phyloP scores from a whole-genome alignment of 1,284 basidiomycete genomes.

The Microbotryum silenes-acaulis region DNA sequence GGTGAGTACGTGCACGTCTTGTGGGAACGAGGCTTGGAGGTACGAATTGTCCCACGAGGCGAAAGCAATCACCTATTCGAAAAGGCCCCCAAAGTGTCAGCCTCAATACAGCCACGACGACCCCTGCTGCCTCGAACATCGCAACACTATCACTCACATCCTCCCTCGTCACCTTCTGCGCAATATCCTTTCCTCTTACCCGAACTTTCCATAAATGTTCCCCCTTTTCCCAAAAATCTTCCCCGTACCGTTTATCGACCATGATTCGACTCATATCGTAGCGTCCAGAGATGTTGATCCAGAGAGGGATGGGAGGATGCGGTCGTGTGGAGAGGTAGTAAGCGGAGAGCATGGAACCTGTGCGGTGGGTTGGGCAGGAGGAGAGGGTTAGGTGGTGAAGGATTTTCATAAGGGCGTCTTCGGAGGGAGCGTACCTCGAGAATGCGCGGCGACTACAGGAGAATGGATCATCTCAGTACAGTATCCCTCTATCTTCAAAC shows the following conservation, averaged over 20 bases:
- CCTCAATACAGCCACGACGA: no score
- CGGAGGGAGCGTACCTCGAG: not conserved
- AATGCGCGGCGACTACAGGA: not conserved
- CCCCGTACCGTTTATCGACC: not conserved
- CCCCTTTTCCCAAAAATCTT: not conserved
- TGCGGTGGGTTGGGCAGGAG: not conserved
- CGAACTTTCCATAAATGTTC: not conserved
- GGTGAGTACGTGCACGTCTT: slow-evolving; percentile 1
- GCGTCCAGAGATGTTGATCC: slow-evolving; percentile 1
- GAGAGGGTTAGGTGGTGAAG: not conserved
- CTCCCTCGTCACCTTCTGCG: not conserved
- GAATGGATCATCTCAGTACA: not conserved
- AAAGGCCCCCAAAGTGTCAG: no score
- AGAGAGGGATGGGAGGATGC: not conserved
- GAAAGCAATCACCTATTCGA: not conserved
- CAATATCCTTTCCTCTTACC: not conserved
- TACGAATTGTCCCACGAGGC: slow-evolving; percentile 4
- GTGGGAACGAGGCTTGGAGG: not conserved
- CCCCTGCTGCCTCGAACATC: no score
- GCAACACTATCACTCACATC: not conserved
- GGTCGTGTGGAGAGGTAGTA: not conserved
- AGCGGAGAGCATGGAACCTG: not conserved
- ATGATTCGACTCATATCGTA: slow-evolving; percentile 3
- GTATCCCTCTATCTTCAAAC: no score
- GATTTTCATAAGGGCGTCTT: no score